These are phyloP conservation scores for Candida boleticola DNA, from an alignment of 805 yeast genomes.

Conservation along the genomic window DNA sequence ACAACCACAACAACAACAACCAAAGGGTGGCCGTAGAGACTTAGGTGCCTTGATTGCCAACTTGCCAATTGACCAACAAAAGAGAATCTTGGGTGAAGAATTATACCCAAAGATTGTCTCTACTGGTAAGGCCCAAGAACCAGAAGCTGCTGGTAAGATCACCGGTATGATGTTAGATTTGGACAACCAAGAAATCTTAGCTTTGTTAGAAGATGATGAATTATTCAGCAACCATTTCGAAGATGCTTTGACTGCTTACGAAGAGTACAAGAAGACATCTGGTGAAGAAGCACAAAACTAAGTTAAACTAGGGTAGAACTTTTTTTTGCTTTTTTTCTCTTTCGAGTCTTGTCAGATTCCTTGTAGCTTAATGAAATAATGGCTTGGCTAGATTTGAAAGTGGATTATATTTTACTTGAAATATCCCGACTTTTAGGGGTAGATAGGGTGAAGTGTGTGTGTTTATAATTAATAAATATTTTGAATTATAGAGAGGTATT, in stretches of 20 bases:
- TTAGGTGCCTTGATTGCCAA: conserved; percentile 62
- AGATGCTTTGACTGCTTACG: conserved; percentile 93
- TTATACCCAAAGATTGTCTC: conserved; percentile 89
- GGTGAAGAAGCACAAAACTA: conserved; percentile 22
- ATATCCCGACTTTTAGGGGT: too few species aligned
- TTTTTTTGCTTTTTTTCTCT: background rate
- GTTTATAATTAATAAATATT: too few species aligned
- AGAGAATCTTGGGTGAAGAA: conserved; percentile 97
- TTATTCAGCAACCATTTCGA: conserved; percentile 86
- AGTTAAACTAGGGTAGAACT: background rate
- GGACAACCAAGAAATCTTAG: conserved; percentile 87
- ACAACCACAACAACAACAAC: conserved; percentile 35
- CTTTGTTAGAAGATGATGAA: conserved; percentile 85
- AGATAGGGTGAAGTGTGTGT: too few species aligned
- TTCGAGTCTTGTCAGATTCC: too few species aligned
- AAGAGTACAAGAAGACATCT: conserved; percentile 73
- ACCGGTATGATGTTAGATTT: conserved; percentile 98
- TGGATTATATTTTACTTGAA: background rate
- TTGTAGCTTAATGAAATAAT: too few species aligned
- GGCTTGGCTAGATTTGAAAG: too few species aligned
- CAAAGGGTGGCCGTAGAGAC: conserved; percentile 30
- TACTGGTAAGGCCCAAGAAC: conserved; percentile 82
- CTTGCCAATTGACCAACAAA: conserved; percentile 86
- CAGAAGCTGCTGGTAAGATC: conserved; percentile 96
- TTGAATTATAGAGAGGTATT: too few species aligned